These are phyloP conservation scores for Xylaria sp. DNA, from an alignment of 2,329 filamentous ascomycete species.

Conservation along the genomic window DNA sequence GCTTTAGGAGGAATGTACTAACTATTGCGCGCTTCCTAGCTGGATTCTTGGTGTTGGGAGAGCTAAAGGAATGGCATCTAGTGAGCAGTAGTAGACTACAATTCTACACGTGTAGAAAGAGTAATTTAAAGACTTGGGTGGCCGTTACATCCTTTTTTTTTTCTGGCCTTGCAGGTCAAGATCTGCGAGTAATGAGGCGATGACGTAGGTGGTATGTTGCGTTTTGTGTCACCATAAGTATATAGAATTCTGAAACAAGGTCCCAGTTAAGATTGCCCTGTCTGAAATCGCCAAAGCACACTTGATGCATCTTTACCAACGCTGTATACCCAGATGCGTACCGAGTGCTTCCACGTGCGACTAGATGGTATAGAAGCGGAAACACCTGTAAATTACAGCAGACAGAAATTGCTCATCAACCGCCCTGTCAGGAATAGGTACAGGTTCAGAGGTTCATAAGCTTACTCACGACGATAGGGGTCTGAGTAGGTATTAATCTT, in stretches of 20 bases:
- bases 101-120: neutral
- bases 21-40: neutral
- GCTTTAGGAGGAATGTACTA: neutral
- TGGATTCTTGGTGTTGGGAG: neutral
- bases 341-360: neutral
- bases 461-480: neutral
- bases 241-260: conserved; percentile 28
- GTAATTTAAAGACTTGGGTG: neutral
- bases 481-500: neutral
- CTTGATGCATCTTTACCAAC: neutral
- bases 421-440: neutral
- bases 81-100: neutral
- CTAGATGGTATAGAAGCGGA: neutral
- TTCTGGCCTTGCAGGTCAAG: neutral
- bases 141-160: neutral
- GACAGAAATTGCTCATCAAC: neutral
- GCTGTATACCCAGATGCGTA: neutral
- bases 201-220: conserved; percentile 24
- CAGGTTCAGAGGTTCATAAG: neutral
- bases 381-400: neutral
- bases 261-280: conserved; percentile 28
- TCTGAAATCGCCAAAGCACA: conserved; percentile 28
- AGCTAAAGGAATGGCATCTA: neutral
- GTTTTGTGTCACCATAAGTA: neutral
- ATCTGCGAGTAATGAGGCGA: neutral